These are phyloP conservation scores for Pythium phragmitis DNA, from an alignment of 352 stramenopile genomes.

Conservation along the genomic window DNA sequence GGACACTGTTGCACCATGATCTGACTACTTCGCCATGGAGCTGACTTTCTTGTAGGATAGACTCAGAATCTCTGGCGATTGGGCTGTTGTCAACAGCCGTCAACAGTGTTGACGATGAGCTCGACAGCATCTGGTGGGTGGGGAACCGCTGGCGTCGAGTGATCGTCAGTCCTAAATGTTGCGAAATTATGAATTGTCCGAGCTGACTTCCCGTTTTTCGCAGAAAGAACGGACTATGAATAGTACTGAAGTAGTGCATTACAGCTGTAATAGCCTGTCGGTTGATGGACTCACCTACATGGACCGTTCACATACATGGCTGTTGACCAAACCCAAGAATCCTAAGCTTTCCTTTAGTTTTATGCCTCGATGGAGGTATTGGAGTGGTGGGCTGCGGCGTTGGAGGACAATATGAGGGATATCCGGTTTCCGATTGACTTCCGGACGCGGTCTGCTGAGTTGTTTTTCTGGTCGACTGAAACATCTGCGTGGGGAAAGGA, in stretches of 20 bases:
- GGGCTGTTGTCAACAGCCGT: background rate
- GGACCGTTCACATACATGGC: no score
- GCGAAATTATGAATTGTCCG: constrained; percentile 11
- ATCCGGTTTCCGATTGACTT: no score
- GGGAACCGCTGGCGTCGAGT: constrained; percentile 4
- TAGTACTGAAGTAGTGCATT: no score
- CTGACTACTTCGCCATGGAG: background rate
- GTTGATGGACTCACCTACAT: no score
- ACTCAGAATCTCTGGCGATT: constrained; percentile 1
- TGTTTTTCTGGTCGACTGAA: constrained; percentile 1
- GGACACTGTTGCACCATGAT: background rate
- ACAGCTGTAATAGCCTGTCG: no score
- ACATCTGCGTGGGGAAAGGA: background rate
- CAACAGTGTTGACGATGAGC: background rate
- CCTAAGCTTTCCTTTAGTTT: no score
- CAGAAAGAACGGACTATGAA: no score
- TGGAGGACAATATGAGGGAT: no score
- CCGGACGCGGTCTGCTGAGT: background rate
- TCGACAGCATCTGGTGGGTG: constrained; percentile 22
- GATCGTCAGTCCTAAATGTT: constrained; percentile 21
- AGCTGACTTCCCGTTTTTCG: background rate
- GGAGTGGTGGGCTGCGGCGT: no score
- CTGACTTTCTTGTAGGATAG: constrained; percentile 6
- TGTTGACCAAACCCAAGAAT: no score
- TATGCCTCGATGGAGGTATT: no score